Evolutionary conservation across 495 filamentous ascomycete species (phyloP).

Genomic region (Aspergillus cavernicola): DNA sequence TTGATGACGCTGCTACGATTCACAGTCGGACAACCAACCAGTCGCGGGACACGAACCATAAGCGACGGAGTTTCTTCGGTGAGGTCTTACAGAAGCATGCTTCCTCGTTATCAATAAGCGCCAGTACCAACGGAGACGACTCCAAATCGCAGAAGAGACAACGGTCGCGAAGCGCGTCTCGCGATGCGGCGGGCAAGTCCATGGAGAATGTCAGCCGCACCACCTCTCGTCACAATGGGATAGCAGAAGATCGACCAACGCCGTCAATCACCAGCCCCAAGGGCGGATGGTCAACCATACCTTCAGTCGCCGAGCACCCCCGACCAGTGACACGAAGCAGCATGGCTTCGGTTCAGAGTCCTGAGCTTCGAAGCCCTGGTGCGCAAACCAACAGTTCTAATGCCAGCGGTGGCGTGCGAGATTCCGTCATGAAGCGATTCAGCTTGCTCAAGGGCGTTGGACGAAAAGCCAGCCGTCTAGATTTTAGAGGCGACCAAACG

Average conservation of each 20-base stretch:
- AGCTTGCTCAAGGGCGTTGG: conserved; percentile 45
- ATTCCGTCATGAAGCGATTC: conserved; percentile 47
- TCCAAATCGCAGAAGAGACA: conserved; percentile 24
- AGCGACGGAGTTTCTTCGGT: conserved; percentile 43
- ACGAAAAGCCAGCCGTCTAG: conserved; percentile 42
- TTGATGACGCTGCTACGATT: conserved; percentile 40
- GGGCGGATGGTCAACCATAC: conserved; percentile 40
- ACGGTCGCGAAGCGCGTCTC: conserved; percentile 31
- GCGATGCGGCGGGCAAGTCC: conserved; percentile 29
- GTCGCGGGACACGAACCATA: conserved; percentile 36
- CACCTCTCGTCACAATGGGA: conserved; percentile 29
- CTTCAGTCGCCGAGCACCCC: conserved; percentile 35
- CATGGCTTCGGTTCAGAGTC: conserved; percentile 16
- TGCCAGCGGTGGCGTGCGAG: conserved; percentile 31
- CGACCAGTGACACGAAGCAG: conserved; percentile 37
- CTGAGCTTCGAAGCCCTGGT: conserved; percentile 16
- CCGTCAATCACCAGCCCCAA: conserved; percentile 23
- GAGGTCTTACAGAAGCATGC: conserved; percentile 36
- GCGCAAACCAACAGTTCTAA: conserved; percentile 9
- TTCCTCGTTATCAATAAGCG: conserved; percentile 32
- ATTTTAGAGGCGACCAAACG: conserved; percentile 32
- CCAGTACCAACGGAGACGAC: conserved; percentile 24
- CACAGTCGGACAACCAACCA: conserved; percentile 41
- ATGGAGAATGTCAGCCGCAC: conserved; percentile 32
- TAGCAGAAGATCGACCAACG: conserved; percentile 15